These are phyloP conservation scores for Cladorrhinum sp. DNA, from an alignment of 2,329 filamentous ascomycete species.

Conservation along the genomic window DNA sequence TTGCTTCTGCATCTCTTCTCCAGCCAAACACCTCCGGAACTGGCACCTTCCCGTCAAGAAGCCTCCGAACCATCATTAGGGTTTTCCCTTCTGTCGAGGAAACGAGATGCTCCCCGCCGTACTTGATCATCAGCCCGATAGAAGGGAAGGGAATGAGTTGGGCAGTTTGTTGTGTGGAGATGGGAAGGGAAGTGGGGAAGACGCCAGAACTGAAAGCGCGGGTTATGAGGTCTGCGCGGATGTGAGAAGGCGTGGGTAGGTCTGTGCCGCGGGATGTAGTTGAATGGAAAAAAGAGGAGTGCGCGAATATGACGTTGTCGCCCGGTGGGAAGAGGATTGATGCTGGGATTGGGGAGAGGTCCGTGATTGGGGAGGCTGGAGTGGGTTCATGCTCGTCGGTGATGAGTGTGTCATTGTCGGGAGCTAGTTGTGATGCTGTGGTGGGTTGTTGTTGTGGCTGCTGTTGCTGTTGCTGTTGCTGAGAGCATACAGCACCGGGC, in stretches of 20 bases:
- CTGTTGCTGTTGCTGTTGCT: too few species aligned
- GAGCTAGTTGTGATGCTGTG: conserved; percentile 6
- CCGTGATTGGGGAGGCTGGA: background rate
- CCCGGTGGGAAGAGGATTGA: conserved; percentile 21
- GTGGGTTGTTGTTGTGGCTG: too few species aligned
- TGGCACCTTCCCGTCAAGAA: background rate
- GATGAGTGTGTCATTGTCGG: background rate
- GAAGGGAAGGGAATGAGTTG: conserved; percentile 12
- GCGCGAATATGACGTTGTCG: conserved; percentile 24
- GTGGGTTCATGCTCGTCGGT: background rate
- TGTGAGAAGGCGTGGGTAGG: conserved; percentile 14
- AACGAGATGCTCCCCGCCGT: conserved; percentile 4
- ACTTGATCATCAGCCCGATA: conserved; percentile 16
- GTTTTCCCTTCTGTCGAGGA: conserved; percentile 16
- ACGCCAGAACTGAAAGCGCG: background rate
- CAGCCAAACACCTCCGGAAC: conserved; percentile 25
- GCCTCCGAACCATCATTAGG: conserved; percentile 8
- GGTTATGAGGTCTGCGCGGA: conserved; percentile 6
- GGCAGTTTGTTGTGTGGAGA: background rate
- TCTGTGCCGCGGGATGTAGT: background rate
- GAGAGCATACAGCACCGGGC: background rate
- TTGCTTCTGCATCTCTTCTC: conserved; percentile 16
- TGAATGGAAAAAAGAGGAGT: conserved; percentile 21
- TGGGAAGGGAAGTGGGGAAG: conserved; percentile 1
- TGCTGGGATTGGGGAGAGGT: conserved; percentile 4